Conservation (phyloP, 2,329 filamentous ascomycete species). For the Beauveria varroae region DNA sequence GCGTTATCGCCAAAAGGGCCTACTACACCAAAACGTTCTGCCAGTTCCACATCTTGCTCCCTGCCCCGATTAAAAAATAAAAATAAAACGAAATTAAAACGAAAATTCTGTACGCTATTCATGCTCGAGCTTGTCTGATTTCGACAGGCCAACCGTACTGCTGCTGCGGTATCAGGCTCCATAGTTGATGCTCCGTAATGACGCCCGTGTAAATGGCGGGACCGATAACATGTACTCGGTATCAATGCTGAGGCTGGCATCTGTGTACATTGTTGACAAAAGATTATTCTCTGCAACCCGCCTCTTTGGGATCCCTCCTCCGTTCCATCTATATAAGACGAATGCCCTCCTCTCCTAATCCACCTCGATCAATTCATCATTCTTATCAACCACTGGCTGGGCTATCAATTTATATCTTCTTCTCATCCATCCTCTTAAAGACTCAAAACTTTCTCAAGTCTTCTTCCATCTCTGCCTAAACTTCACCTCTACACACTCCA, state of each 20-base stretch:
- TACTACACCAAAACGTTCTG: background rate
- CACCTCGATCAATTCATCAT: background rate
- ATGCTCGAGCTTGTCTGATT: background rate
- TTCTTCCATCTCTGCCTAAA: background rate
- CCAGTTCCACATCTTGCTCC: background rate
- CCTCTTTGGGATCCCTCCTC: background rate
- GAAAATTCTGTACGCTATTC: background rate
- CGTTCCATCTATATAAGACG: slow-evolving; percentile 9
- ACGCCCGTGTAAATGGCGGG: slow-evolving; percentile 9
- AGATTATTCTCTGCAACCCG: background rate
- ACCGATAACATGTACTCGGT: slow-evolving; percentile 9
- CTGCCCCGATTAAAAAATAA: background rate
- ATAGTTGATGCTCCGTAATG: slow-evolving; percentile 11
- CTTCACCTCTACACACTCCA: background rate
- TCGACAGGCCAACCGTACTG: background rate
- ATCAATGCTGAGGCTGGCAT: slow-evolving; percentile 3
- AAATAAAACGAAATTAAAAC: background rate
- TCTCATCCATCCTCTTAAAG: background rate
- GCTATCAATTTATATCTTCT: background rate
- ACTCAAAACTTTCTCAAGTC: background rate
- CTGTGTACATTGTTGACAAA: slow-evolving; percentile 4
- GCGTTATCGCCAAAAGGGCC: slow-evolving; percentile 6
- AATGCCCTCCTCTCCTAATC: background rate
- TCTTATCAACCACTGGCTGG: background rate
- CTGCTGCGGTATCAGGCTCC: slow-evolving; percentile 10